phyloP scores from a whole-genome alignment of 169 alveolate species.

The Plasmodium yoelii region DNA sequence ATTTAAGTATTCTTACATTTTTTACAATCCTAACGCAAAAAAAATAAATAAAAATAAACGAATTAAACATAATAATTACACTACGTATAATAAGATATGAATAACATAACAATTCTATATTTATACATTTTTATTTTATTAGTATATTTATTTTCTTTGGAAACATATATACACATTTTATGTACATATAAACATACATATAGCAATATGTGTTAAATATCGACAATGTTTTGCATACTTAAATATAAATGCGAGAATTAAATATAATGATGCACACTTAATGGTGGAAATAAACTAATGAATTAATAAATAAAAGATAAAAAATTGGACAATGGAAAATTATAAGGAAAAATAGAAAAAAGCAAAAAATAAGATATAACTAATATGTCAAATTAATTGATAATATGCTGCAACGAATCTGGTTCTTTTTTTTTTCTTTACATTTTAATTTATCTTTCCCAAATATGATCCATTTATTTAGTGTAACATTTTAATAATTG shows the following conservation, averaged over 20 bases:
- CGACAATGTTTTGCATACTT: not conserved
- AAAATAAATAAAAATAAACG: not conserved
- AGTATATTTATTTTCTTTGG: not conserved
- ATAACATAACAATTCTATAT: not conserved
- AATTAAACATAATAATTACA: not conserved
- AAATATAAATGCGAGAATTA: not conserved
- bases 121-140: not conserved
- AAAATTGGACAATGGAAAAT: conserved; percentile 1
- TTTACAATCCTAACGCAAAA: not conserved
- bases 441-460: not conserved
- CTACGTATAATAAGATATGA: not conserved
- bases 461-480: no score
- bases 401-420: not conserved
- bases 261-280: not conserved
- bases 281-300: not conserved
- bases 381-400: not conserved
- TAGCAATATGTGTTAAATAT: not conserved
- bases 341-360: not conserved
- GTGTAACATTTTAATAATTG: no score
- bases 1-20: not conserved
- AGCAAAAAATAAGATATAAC: not conserved
- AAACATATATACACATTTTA: not conserved
- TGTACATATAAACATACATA: conserved; percentile 4
- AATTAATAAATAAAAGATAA: conserved; percentile 2
- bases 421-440: not conserved